Evolutionary conservation across 2,329 filamentous ascomycete genomes (phyloP), one percentile per base, ranked within the genome.

Genomic region (Colletotrichum plurivorum): DNA sequence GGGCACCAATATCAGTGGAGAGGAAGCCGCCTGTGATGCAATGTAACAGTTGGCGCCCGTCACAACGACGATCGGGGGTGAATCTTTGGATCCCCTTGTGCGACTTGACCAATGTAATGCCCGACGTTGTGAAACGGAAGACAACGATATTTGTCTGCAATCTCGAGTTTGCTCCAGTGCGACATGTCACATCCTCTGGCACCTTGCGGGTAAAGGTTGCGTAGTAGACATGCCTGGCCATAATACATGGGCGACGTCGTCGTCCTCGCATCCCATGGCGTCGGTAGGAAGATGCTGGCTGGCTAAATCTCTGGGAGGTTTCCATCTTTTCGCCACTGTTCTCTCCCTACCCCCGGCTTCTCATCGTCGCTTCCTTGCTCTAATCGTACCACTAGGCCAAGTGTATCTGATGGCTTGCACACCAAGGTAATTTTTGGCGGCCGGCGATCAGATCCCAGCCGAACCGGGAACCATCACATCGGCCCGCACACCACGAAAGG

Each of bases 41-140:
- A 80, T 78, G 71, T 76, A 79, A 70, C 77, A 77, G 62, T 78
- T 78, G 66, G 78, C 75, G 36, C 77, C 78, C 5, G 76, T 77
- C 25, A 79, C 69, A 16, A 77, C 73, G 46, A 76, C 65, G 53
- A 54, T 53, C 46, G 65, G 16, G 41, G 41, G 53, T 25, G 59
- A 63, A 20, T 56, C 45, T 2, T 56, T 13, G 9, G 46, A 27
- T n/a, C 53, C 58, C 53, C 53, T 68, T 18, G 22, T 49, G 56
- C 27, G 43, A 25, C 56, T 59, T 59, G 56, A 59, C 10, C 56
- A 59, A 43, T 57, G 46, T 52, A 53, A 22, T 22, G 49, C 36
- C 48, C 39, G 49, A 63, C 49, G 49, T 20, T 15, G 59, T 46
- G 20, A 45, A 31, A 59, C 56, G 43, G 45, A 43, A 43, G 41